Evolutionary conservation across 345 rosid species (phyloP).

Genomic region (Jatropha curcas): DNA sequence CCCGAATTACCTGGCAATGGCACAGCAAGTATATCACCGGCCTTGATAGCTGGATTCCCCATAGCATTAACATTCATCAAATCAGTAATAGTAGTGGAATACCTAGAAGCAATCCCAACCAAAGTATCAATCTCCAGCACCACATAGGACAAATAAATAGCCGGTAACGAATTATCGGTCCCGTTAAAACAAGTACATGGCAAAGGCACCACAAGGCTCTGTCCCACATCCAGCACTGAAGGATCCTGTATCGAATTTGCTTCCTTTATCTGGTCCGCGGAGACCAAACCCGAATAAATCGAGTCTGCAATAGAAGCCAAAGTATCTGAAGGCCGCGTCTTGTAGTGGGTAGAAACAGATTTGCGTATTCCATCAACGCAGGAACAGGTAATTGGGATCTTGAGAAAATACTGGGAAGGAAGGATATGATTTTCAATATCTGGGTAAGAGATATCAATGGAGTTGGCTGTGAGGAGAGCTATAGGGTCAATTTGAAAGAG

Average conservation of each 20-base stretch:
- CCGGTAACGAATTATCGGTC: conserved; percentile 77
- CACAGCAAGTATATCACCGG: conserved; percentile 82
- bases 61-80: conserved; percentile 93
- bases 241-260: conserved; percentile 73
- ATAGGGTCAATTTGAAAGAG: conserved; percentile 91
- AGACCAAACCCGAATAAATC: conserved; percentile 76
- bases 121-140: conserved; percentile 68
- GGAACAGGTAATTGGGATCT: conserved; percentile 75
- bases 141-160: conserved; percentile 80
- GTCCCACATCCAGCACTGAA: conserved; percentile 70
- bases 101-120: conserved; percentile 66
- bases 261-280: conserved; percentile 84
- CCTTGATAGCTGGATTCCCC: conserved; percentile 70
- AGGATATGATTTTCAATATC: conserved; percentile 94
- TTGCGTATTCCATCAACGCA: conserved; percentile 92
- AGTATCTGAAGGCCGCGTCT: conserved; percentile 81
- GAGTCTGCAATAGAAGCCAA: conserved; percentile 58
- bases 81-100: conserved; percentile 74
- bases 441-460: conserved; percentile 88
- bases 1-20: conserved; percentile 65
- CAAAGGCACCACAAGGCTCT: conserved; percentile 69
- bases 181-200: conserved; percentile 95
- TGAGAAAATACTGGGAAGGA: conserved; percentile 77
- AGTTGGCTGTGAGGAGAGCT: conserved; percentile 68
- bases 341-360: conserved; percentile 73